Base-by-base conservation (phyloP, 371 early-diverging fungal species). In the Mucor velutinosus region DNA sequence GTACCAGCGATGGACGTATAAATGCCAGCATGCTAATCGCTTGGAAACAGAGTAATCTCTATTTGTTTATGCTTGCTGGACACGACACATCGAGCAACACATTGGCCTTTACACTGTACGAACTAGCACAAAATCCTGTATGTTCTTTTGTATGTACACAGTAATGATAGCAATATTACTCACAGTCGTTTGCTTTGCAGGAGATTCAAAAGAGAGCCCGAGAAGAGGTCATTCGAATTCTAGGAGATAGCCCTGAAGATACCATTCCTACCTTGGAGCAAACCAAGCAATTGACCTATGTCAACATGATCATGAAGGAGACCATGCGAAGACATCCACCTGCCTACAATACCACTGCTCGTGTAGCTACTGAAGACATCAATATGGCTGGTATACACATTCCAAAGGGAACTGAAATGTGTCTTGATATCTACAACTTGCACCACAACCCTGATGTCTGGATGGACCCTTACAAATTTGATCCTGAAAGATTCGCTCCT, bases 71-170 rank as follows among this genome's bases (percentile, higher is more conserved):
- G 45, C 67, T 86, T 25, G 88, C 88, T 8, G 87, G 89, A 17
- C 86, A 87, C 47, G 89, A 88, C 11, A 86, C 89, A 17, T 80
- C 86, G 1, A 72, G 88, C 11, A 77, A 75, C 43, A 72, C 82
- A 5, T 61, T 88, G 65, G 65, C 77, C 23, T 79, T 76, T 32
- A 55, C 78, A 51, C 60, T 86, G 45, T 81, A 80, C 45, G 70
- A 74, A 53, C 66, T 88, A 58, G 84, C 86, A 15, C 69, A 67
- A 25, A 56, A 86, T 66, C 81, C 81, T 11, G 80, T 76, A 74
- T 60, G 39, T 29, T 41, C 29, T 45, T 15, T n/a, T 59, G 15
- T 8, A 7, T 53, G 14, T 47, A n/a, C 8, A 10, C 8, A n/a
- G 15, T 12, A 39, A 19, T 3, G 8, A 27, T 8, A 7, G n/a